Evolutionary conservation across 345 rosid genomes (phyloP), one percentile per base, ranked within the genome.

Genomic region (Pugionium cornutum): DNA sequence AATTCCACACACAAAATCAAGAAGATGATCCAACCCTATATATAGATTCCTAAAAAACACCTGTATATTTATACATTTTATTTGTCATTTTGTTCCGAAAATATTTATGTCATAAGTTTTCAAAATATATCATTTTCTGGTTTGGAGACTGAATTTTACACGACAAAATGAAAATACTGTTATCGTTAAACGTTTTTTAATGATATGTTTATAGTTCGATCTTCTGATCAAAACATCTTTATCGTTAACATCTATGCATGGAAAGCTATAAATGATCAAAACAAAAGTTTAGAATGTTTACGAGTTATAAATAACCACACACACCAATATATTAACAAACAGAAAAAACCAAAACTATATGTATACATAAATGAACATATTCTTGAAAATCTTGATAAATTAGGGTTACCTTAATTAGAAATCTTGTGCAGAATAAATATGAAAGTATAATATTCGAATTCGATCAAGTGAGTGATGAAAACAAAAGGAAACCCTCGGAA

Each of bases 401-500:
- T 48, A 57, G 11, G 50, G 41, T 48, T 67, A 48, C 72, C 57
- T 37, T 67, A 31, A 9, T 18, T 18, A 18, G 18, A 47, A 30
- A 47, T 47, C 32, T 47, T 56, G 3, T 35, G 40, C 26, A 36
- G n/a, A 37, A 44, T 44, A 4, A 59, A 27, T 34, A 43, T 9
- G 35, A 53, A 49, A 25, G 33, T 65, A 42, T 5, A 41, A 18
- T 18, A 18, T 18, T 18, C 18, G 18, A 18, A 18, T 9, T 44
- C 18, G 49, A 60, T 61, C 9, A 9, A 34, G 4, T 10, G 42
- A 64, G 36, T 48, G 65, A 18, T 26, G 43, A 33, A 59, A 31
- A 43, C 18, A 5, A n/a, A 28, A 36, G 29, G 28, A 47, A 47
- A 36, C 1, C 7, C 3, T 64, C 40, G 58, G 40, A 52, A 41